Conservation (phyloP, 306 rosid species). For the Hippophae gyantsensis region DNA sequence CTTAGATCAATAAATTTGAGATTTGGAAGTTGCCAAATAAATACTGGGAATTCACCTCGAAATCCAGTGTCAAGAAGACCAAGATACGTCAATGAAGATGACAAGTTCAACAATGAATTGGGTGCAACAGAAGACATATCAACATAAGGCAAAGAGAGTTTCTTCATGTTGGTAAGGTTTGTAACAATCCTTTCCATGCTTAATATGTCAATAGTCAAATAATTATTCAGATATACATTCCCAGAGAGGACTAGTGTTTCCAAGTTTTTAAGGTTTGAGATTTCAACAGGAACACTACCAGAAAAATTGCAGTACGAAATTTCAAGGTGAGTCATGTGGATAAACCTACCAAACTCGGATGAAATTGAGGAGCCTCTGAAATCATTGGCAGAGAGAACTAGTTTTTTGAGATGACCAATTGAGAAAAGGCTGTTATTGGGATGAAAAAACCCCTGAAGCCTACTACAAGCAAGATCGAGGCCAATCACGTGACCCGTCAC, state of each 20-base stretch:
- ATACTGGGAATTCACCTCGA: neutral
- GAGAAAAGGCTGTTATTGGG: constrained; percentile 9
- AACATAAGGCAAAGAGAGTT: neutral
- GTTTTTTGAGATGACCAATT: neutral
- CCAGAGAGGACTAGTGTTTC: neutral
- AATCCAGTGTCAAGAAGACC: rapidly evolving
- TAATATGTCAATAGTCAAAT: neutral
- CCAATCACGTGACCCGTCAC: constrained; percentile 3
- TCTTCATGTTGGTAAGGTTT: constrained; percentile 1
- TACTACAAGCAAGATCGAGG: neutral
- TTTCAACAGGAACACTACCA: neutral
- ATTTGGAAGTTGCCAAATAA: neutral
- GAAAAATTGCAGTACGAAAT: neutral
- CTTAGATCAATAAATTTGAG: rapidly evolving
- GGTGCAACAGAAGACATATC: neutral
- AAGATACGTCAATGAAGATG: constrained; percentile 10
- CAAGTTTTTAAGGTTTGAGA: constrained; percentile 2
- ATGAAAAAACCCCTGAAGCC: constrained; percentile 6
- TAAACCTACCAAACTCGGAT: constrained; percentile 1
- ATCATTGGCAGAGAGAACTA: neutral
- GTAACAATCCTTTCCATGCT: neutral
- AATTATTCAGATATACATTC: neutral
- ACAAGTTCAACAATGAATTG: constrained; percentile 1
- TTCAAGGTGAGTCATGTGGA: neutral
- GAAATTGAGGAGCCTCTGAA: constrained; percentile 7